phyloP scores from a whole-genome alignment of 305 asterid species.

The Rubia peregrina region DNA sequence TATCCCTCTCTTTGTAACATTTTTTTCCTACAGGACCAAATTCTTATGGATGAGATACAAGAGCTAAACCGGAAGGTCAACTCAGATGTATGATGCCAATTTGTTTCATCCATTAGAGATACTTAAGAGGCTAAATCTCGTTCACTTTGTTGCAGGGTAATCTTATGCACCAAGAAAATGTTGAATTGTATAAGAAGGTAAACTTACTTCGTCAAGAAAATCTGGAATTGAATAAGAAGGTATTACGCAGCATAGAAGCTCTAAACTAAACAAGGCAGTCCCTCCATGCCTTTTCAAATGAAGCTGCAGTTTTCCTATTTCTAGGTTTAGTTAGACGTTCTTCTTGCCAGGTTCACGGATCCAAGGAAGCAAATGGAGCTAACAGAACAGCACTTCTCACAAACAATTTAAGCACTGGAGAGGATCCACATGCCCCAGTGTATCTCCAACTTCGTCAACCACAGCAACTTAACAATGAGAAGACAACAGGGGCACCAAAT shows the following conservation, averaged over 20 bases:
- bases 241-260: constrained; percentile 20
- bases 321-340: constrained; percentile 7
- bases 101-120: constrained; percentile 7
- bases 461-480: constrained; percentile 40
- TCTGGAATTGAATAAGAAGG: constrained; percentile 45
- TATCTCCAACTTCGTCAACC: constrained; percentile 82
- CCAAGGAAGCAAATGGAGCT: constrained; percentile 35
- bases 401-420: constrained; percentile 35
- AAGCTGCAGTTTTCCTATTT: neutral
- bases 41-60: constrained; percentile 48
- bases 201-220: constrained; percentile 41
- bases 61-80: constrained; percentile 54
- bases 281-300: neutral
- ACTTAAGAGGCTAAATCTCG: constrained; percentile 24
- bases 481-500: constrained; percentile 29
- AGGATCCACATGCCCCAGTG: constrained; percentile 41
- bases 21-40: constrained; percentile 41
- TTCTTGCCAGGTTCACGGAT: constrained; percentile 44
- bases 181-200: constrained; percentile 57
- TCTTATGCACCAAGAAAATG: constrained; percentile 59
- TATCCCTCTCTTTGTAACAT: neutral
- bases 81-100: constrained; percentile 7
- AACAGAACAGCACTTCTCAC: constrained; percentile 30
- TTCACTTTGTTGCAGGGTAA: constrained; percentile 45
- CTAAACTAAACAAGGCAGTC: constrained; percentile 5